Evolutionary conservation across 441 rosid genomes (phyloP).

Genomic region (Dalechampia spathulata): DNA sequence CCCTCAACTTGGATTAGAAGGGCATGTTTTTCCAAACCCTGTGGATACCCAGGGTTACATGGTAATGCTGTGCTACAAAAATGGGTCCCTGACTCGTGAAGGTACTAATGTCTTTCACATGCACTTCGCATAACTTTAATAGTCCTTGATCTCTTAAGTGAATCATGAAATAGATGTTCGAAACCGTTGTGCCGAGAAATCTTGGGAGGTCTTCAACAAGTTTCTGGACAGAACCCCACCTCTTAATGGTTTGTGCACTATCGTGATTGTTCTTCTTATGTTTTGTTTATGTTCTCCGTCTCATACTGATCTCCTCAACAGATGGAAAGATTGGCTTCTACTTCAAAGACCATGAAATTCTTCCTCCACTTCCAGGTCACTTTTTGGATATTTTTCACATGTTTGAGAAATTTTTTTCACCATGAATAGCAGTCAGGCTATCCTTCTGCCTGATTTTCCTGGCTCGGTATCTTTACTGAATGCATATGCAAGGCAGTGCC

Average conservation of each 20-base stretch:
- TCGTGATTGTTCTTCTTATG: conserved; percentile 1
- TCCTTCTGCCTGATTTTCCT: neutral
- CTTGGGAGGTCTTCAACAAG: conserved; percentile 77
- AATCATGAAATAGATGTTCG: conserved; percentile 47
- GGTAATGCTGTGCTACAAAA: conserved; percentile 82
- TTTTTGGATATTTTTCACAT: conserved; percentile 5
- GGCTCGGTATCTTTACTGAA: neutral
- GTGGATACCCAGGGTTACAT: conserved; percentile 80
- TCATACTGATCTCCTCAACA: conserved; percentile 24
- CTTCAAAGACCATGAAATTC: conserved; percentile 91
- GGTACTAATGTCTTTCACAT: conserved; percentile 30
- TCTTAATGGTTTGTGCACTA: conserved; percentile 45
- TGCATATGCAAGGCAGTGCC: neutral
- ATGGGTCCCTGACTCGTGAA: conserved; percentile 86
- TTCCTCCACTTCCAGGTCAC: conserved; percentile 89
- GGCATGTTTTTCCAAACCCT: conserved; percentile 83
- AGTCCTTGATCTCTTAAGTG: conserved; percentile 2
- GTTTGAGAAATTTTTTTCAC: neutral
- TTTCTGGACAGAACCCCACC: conserved; percentile 64
- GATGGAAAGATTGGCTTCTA: conserved; percentile 93
- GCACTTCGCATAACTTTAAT: neutral
- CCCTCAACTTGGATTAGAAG: conserved; percentile 72
- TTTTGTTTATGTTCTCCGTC: conserved; percentile 14
- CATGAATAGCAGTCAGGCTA: neutral
- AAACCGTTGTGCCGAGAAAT: conserved; percentile 47